A percentile compares a stretch with the other conserved stretches of the same genome.
Evolutionary conservation across 2,329 filamentous ascomycete genomes (phyloP).

Genomic region (Pyricularia pennisetigena): DNA sequence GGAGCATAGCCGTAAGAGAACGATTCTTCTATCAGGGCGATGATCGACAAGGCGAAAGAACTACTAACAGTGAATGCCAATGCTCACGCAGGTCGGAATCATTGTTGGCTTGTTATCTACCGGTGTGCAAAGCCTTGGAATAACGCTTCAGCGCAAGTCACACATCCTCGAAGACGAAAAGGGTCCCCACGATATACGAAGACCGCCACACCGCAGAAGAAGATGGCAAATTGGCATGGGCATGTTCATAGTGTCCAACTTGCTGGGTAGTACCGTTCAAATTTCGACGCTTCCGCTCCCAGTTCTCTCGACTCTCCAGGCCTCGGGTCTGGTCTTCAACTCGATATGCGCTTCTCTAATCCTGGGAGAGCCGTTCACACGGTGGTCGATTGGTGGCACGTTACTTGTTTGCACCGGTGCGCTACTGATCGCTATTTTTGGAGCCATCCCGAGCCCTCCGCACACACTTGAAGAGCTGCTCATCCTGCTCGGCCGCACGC

Average conservation of each 20-base stretch:
- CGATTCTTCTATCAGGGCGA: not conserved
- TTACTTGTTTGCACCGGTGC: conserved; percentile 79
- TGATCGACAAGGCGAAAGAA: not conserved
- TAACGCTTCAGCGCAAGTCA: conserved; percentile 95
- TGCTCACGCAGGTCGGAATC: conserved; percentile 63
- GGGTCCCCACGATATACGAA: conserved; percentile 62
- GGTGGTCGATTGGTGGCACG: conserved; percentile 85
- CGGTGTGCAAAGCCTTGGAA: conserved; percentile 85
- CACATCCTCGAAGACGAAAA: conserved; percentile 98
- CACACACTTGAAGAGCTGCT: conserved; percentile 80
- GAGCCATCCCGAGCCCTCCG: conserved; percentile 85
- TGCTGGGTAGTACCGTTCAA: conserved; percentile 91
- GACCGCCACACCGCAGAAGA: conserved; percentile 80
- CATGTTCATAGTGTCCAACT: conserved; percentile 92
- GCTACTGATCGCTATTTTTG: conserved; percentile 87
- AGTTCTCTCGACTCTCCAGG: conserved; percentile 89
- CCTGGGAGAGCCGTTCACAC: conserved; percentile 86
- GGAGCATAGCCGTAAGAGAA: conserved; percentile 62
- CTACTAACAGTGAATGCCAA: not conserved
- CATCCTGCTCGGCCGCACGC: conserved; percentile 57
- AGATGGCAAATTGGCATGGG: conserved; percentile 97
- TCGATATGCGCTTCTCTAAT: conserved; percentile 93
- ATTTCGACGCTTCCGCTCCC: conserved; percentile 93
- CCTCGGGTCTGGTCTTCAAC: conserved; percentile 95
- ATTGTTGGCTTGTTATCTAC: conserved; percentile 89